phyloP scores from a whole-genome alignment of 768 basidiomycete species.

The Suillus subluteus region DNA sequence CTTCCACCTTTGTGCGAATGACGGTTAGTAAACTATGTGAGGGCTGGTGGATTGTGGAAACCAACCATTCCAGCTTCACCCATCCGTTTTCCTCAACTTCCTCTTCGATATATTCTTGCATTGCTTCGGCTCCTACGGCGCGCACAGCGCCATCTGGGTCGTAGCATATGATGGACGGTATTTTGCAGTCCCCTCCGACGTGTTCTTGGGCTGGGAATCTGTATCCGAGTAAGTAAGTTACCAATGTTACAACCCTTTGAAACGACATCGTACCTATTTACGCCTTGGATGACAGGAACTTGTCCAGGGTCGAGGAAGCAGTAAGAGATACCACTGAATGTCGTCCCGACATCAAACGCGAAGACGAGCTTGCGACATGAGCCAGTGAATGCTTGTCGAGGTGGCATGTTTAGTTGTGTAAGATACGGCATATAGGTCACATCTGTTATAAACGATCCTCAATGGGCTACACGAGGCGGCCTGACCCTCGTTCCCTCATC shows the following conservation, averaged over 20 bases:
- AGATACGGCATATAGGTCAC: not conserved
- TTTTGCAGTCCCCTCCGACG: slow-evolving; percentile 52
- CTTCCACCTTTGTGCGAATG: slow-evolving; percentile 33
- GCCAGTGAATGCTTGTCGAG: slow-evolving; percentile 44
- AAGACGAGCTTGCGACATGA: slow-evolving; percentile 46
- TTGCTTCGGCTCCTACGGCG: slow-evolving; percentile 51
- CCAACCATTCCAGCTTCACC: slow-evolving; percentile 36
- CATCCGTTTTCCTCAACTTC: slow-evolving; percentile 42
- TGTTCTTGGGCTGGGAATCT: slow-evolving; percentile 53
- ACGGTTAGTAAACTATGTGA: slow-evolving; percentile 15
- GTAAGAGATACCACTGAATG: slow-evolving; percentile 54
- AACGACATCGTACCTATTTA: slow-evolving; percentile 26
- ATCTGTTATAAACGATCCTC: slow-evolving; percentile 5
- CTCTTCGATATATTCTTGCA: slow-evolving; percentile 41
- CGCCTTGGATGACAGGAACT: slow-evolving; percentile 24
- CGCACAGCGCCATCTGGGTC: slow-evolving; percentile 41
- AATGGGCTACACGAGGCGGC: slow-evolving; percentile 2
- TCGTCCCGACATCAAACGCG: slow-evolving; percentile 58
- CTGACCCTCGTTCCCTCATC: slow-evolving; percentile 3
- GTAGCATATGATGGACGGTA: slow-evolving; percentile 53
- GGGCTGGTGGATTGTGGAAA: not conserved
- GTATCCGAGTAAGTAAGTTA: slow-evolving; percentile 13
- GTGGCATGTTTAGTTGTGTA: slow-evolving; percentile 24
- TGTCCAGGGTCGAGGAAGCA: slow-evolving; percentile 36
- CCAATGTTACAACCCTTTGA: not conserved